Percentiles rank a stretch among this genome's conserved stretches.
Evolutionary conservation across 495 filamentous ascomycete genomes (phyloP).

Genomic region (Thozetella sp.): DNA sequence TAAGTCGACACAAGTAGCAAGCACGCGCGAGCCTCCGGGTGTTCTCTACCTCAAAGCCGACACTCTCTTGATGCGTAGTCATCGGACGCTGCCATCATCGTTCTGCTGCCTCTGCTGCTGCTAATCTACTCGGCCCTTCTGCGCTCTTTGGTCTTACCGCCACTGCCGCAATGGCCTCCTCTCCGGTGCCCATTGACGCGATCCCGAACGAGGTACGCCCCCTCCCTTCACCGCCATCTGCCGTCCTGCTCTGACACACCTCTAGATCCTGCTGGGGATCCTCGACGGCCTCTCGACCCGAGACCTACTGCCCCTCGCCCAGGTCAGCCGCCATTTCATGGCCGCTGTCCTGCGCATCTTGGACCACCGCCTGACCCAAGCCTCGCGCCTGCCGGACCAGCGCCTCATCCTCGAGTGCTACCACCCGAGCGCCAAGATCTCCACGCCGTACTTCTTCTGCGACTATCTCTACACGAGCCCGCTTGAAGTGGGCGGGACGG

Average conservation of each 20-base stretch:
- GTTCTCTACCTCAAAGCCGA: no score
- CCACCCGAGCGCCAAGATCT: constrained; percentile 69
- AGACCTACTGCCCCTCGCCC: constrained; percentile 59
- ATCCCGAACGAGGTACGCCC: constrained; percentile 45
- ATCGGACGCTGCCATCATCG: neutral
- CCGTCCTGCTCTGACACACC: constrained; percentile 10
- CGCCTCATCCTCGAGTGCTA: constrained; percentile 77
- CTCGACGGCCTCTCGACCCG: constrained; percentile 61
- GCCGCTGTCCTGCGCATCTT: constrained; percentile 68
- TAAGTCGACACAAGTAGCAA: no score
- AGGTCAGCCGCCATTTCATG: constrained; percentile 68
- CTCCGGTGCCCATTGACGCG: constrained; percentile 29
- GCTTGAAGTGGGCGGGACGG: constrained; percentile 42
- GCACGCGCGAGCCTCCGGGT: no score
- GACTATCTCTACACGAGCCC: constrained; percentile 61
- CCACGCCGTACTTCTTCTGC: constrained; percentile 69
- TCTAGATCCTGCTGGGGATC: constrained; percentile 68
- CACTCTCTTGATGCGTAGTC: neutral
- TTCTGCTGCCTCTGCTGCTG: neutral
- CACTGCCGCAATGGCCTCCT: constrained; percentile 20
- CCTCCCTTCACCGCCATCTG: neutral
- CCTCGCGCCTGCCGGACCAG: constrained; percentile 58
- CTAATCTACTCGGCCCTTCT: neutral
- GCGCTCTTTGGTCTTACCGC: neutral
- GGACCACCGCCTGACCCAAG: constrained; percentile 61